A percentile compares a stretch with the other conserved stretches of the same genome.
These are phyloP conservation scores for Coemansia umbellata DNA, from an alignment of 192 early-diverging fungal species.

Conservation along the genomic window DNA sequence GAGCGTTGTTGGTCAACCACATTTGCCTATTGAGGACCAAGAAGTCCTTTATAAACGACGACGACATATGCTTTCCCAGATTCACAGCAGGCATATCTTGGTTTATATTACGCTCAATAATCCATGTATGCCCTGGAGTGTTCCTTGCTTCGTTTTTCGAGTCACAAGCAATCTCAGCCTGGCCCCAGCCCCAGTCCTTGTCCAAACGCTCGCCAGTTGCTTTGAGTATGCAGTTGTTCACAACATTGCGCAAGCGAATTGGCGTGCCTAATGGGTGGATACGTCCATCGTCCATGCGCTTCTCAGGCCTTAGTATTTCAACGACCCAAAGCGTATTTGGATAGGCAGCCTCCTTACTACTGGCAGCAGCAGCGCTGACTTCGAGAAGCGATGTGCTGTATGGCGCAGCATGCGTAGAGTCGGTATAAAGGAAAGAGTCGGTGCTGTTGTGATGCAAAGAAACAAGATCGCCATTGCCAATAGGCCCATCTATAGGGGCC, in stretches of 20 bases:
- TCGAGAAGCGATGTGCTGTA: constrained; percentile 62
- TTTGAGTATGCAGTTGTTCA: constrained; percentile 68
- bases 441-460: constrained; percentile 66
- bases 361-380: constrained; percentile 50
- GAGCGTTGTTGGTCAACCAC: constrained; percentile 77
- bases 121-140: constrained; percentile 65
- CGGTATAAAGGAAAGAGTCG: constrained; percentile 57
- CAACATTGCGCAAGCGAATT: constrained; percentile 68
- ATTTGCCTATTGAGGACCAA: constrained; percentile 66
- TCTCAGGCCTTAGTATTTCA: constrained; percentile 62
- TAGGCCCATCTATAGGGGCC: constrained; percentile 45
- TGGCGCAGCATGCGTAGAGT: constrained; percentile 57
- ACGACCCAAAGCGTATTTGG: constrained; percentile 85
- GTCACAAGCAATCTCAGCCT: constrained; percentile 91
- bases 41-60: constrained; percentile 56
- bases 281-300: constrained; percentile 48
- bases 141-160: background rate
- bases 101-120: constrained; percentile 86
- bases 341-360: constrained; percentile 17
- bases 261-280: constrained; percentile 58
- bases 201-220: constrained; percentile 75
- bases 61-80: constrained; percentile 56
- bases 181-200: constrained; percentile 83
- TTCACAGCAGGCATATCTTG: constrained; percentile 61
- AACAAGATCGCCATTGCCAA: constrained; percentile 71